Base-by-base conservation (phyloP, 1,139 yeast genomes). In the Meyerozyma athensensis region DNA sequence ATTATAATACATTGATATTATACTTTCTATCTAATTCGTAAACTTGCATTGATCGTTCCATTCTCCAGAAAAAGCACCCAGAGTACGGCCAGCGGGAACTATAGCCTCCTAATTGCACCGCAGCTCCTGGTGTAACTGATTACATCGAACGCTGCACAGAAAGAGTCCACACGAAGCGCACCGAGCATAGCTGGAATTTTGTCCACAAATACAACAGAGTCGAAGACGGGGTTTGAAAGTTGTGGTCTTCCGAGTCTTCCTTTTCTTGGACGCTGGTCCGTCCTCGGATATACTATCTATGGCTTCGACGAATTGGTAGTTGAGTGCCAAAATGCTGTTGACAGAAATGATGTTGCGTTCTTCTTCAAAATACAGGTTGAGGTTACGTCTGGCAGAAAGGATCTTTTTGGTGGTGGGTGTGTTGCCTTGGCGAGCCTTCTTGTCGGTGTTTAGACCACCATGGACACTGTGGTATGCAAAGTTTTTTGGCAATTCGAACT, bases 351-450 rank as follows among this genome's bases (percentile, higher is more conserved):
- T 56, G 47, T 70, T 68, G 31, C 73, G 53, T 41, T 70, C 76
- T 46, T 70, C 75, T 50, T 70, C 76, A 42, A 68, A 69, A 45
- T 69, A 69, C 61, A 62, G 67, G 40, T 66, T 68, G 49, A 70
- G 59, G 48, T 69, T 70, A 37, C 76, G 57, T 35, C 71, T 55
- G 1, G 75, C 74, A 20, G 74, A 65, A 32, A 70, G 48, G 20
- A 70, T 68, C 40, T 59, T 61, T 48, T 70, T 70, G 1, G 76
- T 68, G 9, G 72, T 57, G 5, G 74, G 74, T 4, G 75, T 70
- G 41, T 65, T 68, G 3, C 76, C 76, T 19, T 61, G 53, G 38
- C 71, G 56, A 7, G 65, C 47, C 36, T 57, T 59, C 39, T 50
- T 54, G 34, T 58, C 54, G 19, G 46, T 48, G 17, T 52, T 51